Evolutionary conservation across 805 yeast genomes (phyloP).

Genomic region (Wickerhamomyces silvicola): DNA sequence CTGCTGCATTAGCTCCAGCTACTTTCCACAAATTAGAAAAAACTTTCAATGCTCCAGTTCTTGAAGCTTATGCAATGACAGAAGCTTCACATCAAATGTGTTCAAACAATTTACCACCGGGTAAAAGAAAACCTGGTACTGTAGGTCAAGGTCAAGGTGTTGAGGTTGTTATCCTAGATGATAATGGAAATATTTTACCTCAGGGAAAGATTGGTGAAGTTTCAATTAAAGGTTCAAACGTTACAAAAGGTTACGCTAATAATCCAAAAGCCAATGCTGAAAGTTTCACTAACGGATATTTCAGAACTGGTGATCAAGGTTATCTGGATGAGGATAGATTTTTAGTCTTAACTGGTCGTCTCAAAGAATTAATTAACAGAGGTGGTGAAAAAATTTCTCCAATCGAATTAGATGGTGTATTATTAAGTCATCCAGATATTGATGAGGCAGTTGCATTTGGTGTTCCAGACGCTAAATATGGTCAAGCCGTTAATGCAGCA

Average conservation of each 20-base stretch:
- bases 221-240: conserved; percentile 59
- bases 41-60: conserved; percentile 57
- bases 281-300: conserved; percentile 53
- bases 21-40: conserved; percentile 52
- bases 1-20: conserved; percentile 63
- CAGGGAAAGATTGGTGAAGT: conserved; percentile 64
- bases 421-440: conserved; percentile 56
- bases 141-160: conserved; percentile 73
- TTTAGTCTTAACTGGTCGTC: conserved; percentile 58
- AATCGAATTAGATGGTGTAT: conserved; percentile 56
- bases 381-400: conserved; percentile 80
- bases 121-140: conserved; percentile 60
- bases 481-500: conserved; percentile 68
- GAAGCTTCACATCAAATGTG: conserved; percentile 81
- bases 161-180: conserved; percentile 50
- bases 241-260: conserved; percentile 66
- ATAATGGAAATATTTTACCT: conserved; percentile 37
- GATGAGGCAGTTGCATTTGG: conserved; percentile 69
- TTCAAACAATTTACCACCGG: conserved; percentile 62
- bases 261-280: conserved; percentile 66
- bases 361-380: conserved; percentile 68
- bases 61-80: conserved; percentile 78
- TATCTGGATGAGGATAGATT: conserved; percentile 52
- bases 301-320: conserved; percentile 80
- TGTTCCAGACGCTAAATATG: conserved; percentile 60